Percentiles rank a stretch among this genome's conserved stretches.
phyloP scores from a whole-genome alignment of 352 stramenopile genomes.

The Detonula confervacea region DNA sequence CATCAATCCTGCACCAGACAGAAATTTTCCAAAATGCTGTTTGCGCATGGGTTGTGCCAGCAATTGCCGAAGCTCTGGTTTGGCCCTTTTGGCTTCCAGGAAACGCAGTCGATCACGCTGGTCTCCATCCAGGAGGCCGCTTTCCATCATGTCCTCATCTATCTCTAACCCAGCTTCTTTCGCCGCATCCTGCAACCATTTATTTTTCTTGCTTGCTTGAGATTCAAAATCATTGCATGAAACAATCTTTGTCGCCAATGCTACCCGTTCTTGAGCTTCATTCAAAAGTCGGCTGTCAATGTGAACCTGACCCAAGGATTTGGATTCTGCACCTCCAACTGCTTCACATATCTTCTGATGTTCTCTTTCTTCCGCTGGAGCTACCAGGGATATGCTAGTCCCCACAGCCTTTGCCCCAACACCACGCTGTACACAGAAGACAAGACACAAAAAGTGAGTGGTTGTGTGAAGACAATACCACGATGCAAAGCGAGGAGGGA shows the following conservation, averaged over 20 bases:
- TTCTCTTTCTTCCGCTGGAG: constrained; percentile 78
- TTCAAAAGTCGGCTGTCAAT: constrained; percentile 77
- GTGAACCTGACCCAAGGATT: constrained; percentile 55
- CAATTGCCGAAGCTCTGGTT: constrained; percentile 57
- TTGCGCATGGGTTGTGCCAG: constrained; percentile 74
- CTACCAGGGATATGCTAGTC: constrained; percentile 80
- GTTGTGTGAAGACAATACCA: too few species aligned
- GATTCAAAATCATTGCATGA: constrained; percentile 66
- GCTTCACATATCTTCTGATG: constrained; percentile 75
- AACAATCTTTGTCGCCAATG: constrained; percentile 82
- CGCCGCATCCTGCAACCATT: constrained; percentile 81
- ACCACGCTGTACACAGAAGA: constrained; percentile 69
- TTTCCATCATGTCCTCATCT: constrained; percentile 82
- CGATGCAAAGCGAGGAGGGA: too few species aligned
- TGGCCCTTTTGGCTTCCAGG: constrained; percentile 69
- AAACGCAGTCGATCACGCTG: constrained; percentile 57
- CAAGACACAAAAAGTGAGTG: constrained; percentile 22
- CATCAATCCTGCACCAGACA: constrained; percentile 58
- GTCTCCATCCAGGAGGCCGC: constrained; percentile 60
- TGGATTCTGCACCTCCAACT: constrained; percentile 44
- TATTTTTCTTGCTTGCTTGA: constrained; percentile 70
- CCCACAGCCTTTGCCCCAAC: constrained; percentile 76
- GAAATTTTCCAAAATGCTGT: constrained; percentile 83
- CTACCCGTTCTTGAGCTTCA: constrained; percentile 72
- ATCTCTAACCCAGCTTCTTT: constrained; percentile 81